Evolutionary conservation across 345 rosid genomes (phyloP), one percentile per base, ranked within the genome.

Genomic region (Raphanus sativus): DNA sequence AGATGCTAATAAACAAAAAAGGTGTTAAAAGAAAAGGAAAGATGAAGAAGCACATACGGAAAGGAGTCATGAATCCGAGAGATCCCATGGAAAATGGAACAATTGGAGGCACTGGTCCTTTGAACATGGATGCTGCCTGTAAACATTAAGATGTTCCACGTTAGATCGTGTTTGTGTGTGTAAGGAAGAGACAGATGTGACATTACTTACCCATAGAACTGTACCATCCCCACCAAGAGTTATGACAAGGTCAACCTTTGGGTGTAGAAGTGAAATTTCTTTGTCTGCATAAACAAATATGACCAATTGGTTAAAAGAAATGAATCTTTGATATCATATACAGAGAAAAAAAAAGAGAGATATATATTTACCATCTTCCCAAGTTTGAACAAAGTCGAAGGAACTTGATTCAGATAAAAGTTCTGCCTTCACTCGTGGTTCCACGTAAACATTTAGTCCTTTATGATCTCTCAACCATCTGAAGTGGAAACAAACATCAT

Each of bases 171-270:
- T 12, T 36, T 79, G 78, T 13, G 58, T 79, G 55, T 48, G 63
- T 56, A 21, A 29, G 3, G 3, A 67, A 21, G 8, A n/a, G 21
- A 5, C 55, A 25, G 10, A 55, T 66, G 56, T 68, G 58, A 76
- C 91, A 16, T 67, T 89, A 96, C 99, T 67, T 89, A 96, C 99
- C 98, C 99, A 96, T 50, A 96, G 92, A 61, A 96, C 98, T 34
- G 99, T 96, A 71, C 99, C 99, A 85, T 96, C 99, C n/a, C 99
- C 99, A 77, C 99, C 99, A 80, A 96, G 99, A 73, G 99, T 93
- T 67, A 91, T 88, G 42, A 96, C 93, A 73, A 96, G 92, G 84
- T 96, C 99, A 76, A 96, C 93, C 80, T 91, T 86, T 36, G 88
- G 77, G 83, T 93, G 98, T 74, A 96, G 88, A 40, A 67, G 89